phyloP scores from a whole-genome alignment of 1,284 basidiomycete genomes.

The Dichomitus squalens region DNA sequence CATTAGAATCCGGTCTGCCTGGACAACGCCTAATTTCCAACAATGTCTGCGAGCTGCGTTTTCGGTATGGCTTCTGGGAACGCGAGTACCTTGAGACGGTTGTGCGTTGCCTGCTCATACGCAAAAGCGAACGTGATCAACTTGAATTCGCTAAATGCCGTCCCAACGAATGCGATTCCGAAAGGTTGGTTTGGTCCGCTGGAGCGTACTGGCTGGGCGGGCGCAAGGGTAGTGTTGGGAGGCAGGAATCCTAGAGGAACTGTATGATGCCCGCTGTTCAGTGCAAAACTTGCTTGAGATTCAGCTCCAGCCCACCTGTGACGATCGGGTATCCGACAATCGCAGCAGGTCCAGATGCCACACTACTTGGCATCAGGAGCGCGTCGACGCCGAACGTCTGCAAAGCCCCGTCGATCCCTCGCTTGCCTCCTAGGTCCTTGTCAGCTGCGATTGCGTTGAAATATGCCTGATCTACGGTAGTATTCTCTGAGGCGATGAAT shows the following conservation, averaged over 20 bases:
- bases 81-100: slow-evolving; percentile 50
- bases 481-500: slow-evolving; percentile 40
- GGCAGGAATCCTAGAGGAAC: slow-evolving; percentile 67
- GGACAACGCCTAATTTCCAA: background rate
- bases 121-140: slow-evolving; percentile 64
- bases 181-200: slow-evolving; percentile 64
- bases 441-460: slow-evolving; percentile 40
- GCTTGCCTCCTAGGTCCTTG: slow-evolving; percentile 39
- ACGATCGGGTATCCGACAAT: slow-evolving; percentile 64
- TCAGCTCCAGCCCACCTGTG: slow-evolving; percentile 41
- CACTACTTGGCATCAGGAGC: slow-evolving; percentile 55
- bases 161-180: slow-evolving; percentile 65
- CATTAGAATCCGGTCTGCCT: no score
- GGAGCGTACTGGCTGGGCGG: slow-evolving; percentile 42
- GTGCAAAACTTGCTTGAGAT: background rate
- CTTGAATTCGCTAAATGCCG: slow-evolving; percentile 62
- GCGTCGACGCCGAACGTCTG: slow-evolving; percentile 51
- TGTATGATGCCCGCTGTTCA: slow-evolving; percentile 15
- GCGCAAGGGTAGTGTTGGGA: slow-evolving; percentile 39
- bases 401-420: slow-evolving; percentile 50
- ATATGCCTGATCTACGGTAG: slow-evolving; percentile 39
- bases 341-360: slow-evolving; percentile 39
- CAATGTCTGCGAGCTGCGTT: slow-evolving; percentile 58
- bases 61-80: slow-evolving; percentile 59
- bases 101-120: slow-evolving; percentile 66